Conservation (phyloP, 139 green algal species). For the Micractinium conductrix region DNA sequence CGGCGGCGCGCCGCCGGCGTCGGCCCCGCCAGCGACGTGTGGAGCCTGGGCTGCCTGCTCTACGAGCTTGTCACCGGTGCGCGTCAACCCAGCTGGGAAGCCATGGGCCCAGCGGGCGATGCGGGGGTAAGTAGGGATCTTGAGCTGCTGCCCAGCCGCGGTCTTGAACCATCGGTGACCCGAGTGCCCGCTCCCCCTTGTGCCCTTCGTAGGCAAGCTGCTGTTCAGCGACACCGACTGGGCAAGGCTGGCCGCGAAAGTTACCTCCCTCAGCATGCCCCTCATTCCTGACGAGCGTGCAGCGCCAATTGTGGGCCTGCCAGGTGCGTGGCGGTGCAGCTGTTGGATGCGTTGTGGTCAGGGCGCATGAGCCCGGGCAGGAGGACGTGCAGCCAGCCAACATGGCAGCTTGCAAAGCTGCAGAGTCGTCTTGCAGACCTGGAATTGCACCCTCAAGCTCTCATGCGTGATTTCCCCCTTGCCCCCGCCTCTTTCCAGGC, state of each 20-base stretch:
- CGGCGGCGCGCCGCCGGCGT: conserved; percentile 58
- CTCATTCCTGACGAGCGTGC: conserved; percentile 31
- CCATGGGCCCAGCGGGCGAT: too few species aligned
- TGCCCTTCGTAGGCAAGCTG: conserved; percentile 23
- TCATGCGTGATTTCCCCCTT: not conserved
- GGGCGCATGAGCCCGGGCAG: too few species aligned
- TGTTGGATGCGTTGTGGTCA: not conserved
- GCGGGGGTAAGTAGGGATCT: too few species aligned
- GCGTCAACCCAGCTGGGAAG: too few species aligned
- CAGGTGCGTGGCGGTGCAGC: too few species aligned
- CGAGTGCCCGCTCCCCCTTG: not conserved
- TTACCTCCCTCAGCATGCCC: conserved; percentile 46
- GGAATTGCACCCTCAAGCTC: too few species aligned
- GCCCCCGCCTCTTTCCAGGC: not conserved
- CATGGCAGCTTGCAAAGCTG: not conserved
- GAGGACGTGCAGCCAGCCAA: too few species aligned
- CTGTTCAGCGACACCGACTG: conserved; percentile 77
- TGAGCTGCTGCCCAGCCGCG: too few species aligned
- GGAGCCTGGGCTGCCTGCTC: conserved; percentile 84
- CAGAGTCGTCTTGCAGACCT: too few species aligned
- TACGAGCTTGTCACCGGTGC: conserved; percentile 84
- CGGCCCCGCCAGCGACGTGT: conserved; percentile 79
- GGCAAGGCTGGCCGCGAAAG: conserved; percentile 65
- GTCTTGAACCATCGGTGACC: not conserved
- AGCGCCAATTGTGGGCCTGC: conserved; percentile 16